Base-by-base conservation (phyloP, 495 filamentous ascomycete genomes). In the Daldinia bambusicola region DNA sequence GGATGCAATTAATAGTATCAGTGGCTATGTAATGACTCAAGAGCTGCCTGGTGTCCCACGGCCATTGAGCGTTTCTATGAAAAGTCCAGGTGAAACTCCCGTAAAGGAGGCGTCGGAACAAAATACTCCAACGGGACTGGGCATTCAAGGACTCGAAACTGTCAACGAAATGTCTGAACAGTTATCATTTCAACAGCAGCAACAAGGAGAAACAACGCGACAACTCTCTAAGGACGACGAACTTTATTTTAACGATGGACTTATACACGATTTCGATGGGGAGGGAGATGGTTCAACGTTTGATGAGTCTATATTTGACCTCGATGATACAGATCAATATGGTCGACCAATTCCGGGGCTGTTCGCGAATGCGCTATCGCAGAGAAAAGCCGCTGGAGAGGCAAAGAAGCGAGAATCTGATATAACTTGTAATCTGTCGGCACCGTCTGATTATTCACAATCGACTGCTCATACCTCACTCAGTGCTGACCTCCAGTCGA, bases 281-380 rank as follows among this genome's bases (percentile, higher is more conserved):
- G 83, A 86, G 9, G 82, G 80, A 30, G 85, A 87, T 41, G 85
- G 84, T 32, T 80, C 81, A 6, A 78, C 82, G 14, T 93, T 94
- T 71, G 92, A 94, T 69, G 92, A 94, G 74, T 92, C 91, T 26
- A 86, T 93, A 32, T 93, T 94, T 71, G 92, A 94, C 74, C 84
- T 89, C 37, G 84, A 89, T 20, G 84, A 87, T 67, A 87, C 85
- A 0, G 85, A 87, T 63, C 53, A 81, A 65, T 87, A 85, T 62
- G 85, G 86, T 7, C 81, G 85, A 13, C 86, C 86, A 2, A 80
- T 87, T 34, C 80, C 83, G 0, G 83, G 82, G 10, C 76, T 83
- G 4, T 85, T 85, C 63, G 80, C 81, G 4, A 77, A 76, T 51
- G 77, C 86, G 69, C 63, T 83, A 55, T 79, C 81, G 10, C 77